A percentile compares a stretch with the other conserved stretches of the same genome.
Evolutionary conservation across 306 rosid species (phyloP).

Genomic region (Rubus idaeus): DNA sequence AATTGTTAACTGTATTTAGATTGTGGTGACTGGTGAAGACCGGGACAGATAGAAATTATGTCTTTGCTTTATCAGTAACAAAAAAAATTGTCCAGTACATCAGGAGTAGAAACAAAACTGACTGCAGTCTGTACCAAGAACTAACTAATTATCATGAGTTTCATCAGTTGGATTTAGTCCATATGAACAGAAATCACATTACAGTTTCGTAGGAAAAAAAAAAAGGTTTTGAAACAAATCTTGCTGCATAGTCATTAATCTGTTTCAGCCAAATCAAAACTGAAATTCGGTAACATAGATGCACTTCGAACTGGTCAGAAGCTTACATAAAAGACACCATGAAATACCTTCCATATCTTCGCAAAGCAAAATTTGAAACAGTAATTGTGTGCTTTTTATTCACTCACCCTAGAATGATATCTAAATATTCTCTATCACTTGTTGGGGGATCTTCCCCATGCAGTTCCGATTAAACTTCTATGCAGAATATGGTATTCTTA

Average conservation of each 20-base stretch:
- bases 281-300: background rate
- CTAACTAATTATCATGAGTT: background rate
- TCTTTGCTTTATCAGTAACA: too few relatives aligned
- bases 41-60: too few relatives aligned
- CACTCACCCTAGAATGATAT: background rate
- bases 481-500: constrained; percentile 71
- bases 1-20: too few relatives aligned
- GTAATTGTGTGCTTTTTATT: constrained; percentile 16
- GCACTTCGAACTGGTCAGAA: background rate
- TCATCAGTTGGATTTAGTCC: background rate
- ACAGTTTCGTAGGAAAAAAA: background rate
- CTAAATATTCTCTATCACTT: constrained; percentile 8
- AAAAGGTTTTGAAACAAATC: background rate
- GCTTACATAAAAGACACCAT: constrained; percentile 1
- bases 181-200: background rate
- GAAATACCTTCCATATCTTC: constrained; percentile 20
- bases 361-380: background rate
- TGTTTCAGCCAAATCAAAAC: constrained; percentile 7
- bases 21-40: background rate
- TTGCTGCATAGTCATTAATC: background rate
- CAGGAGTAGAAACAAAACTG: background rate
- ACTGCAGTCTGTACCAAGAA: background rate
- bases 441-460: constrained; percentile 19
- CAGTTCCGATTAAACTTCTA: constrained; percentile 25
- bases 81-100: too few relatives aligned